Evolutionary conservation across 345 rosid genomes (phyloP), one percentile per base, ranked within the genome.

Genomic region (Hevea brasiliensis): DNA sequence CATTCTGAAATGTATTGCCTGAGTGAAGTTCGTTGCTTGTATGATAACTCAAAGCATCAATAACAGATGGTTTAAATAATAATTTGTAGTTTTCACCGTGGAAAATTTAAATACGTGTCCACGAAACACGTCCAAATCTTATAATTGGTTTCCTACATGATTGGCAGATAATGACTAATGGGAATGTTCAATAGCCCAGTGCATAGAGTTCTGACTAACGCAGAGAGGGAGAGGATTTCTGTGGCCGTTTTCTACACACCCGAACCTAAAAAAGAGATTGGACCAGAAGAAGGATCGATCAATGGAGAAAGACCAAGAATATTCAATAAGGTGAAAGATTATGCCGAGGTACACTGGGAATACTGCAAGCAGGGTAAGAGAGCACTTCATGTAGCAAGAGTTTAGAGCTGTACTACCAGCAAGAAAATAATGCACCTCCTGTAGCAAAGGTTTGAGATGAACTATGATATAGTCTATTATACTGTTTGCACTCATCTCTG

Each of bases 321-420:
- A 17, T 74, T 65, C 81, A 83, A 77, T 70, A 71, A 59, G 21
- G 59, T 76, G 45, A 58, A 76, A 63, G 70, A 76, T 48, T 64
- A 77, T 29, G 75, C 79, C 18, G 72, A 58, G 24, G 65, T 83
- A 20, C 77, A 77, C 67, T 67, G 61, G 72, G 77, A 26, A 8
- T 64, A 79, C 77, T 77, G 77, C 72, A 81, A 80, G 77, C 74
- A 71, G 23, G 81, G 81, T 44, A 59, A 20, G 54, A 71, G 83
- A 68, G 79, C 81, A 71, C 70, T 83, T 71, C 79, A 79, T 45
- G 69, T 48, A 10, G 80, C 72, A 7, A 60, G 58, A 56, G 78
- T 70, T 60, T 73, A 72, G 47, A 57, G 61, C 44, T 24, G 12
- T 26, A 54, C 45, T 6, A 35, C 17, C 29, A 32, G n/a, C 42